Conservation (phyloP, 2,329 filamentous ascomycete genomes). For the Oidium heveae region DNA sequence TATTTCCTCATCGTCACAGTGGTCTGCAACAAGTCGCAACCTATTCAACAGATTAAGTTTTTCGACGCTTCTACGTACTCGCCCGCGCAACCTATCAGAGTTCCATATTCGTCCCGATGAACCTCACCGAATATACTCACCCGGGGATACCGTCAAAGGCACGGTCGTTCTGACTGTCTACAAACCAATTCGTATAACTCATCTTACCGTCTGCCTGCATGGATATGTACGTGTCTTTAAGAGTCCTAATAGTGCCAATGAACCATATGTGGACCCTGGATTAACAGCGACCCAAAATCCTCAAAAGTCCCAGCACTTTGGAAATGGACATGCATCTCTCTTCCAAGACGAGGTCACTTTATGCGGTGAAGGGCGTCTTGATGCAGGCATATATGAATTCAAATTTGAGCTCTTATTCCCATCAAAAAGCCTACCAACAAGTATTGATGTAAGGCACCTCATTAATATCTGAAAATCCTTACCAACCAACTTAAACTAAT, state of each 20-base stretch:
- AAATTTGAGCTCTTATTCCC: slow-evolving; percentile 52
- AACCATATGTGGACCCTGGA: slow-evolving; percentile 17
- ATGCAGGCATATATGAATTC: slow-evolving; percentile 55
- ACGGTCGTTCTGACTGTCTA: slow-evolving; percentile 46
- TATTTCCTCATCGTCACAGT: slow-evolving; percentile 6
- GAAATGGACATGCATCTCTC: slow-evolving; percentile 54
- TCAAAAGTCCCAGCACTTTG: slow-evolving; percentile 30
- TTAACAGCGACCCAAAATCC: slow-evolving; percentile 15
- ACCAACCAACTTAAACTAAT: background rate
- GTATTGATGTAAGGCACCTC: slow-evolving; percentile 53
- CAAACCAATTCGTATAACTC: slow-evolving; percentile 54
- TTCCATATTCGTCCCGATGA: slow-evolving; percentile 58
- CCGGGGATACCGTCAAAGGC: slow-evolving; percentile 48
- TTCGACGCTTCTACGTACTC: slow-evolving; percentile 19
- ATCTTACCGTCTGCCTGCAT: slow-evolving; percentile 53
- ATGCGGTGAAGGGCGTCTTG: slow-evolving; percentile 52
- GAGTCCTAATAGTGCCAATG: slow-evolving; percentile 29
- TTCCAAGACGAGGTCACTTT: slow-evolving; percentile 65
- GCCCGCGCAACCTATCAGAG: slow-evolving; percentile 42
- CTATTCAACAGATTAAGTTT: slow-evolving; percentile 17
- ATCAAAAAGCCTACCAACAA: slow-evolving; percentile 50
- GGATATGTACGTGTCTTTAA: slow-evolving; percentile 62
- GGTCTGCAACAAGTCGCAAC: slow-evolving; percentile 9
- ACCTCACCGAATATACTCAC: slow-evolving; percentile 50
- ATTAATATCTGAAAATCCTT: background rate